These are phyloP conservation scores for Aspergillus ruber DNA, from an alignment of 2,329 filamentous ascomycete species.

Conservation along the genomic window DNA sequence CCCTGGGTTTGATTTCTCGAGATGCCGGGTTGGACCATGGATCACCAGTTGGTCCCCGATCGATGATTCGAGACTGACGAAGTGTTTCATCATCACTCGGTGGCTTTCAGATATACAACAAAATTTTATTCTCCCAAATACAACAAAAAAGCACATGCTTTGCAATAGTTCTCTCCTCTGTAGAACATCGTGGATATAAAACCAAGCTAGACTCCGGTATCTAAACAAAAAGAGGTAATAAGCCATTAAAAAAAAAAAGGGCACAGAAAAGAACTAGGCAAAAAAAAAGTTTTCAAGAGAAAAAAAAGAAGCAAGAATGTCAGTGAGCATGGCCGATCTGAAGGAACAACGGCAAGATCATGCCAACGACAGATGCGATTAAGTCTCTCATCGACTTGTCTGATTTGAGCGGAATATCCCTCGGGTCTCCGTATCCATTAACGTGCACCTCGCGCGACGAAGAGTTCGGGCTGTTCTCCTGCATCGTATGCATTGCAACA, in stretches of 20 bases:
- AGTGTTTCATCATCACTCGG: constrained; percentile 20
- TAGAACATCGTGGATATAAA: too few relatives aligned
- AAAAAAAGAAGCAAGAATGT: constrained; percentile 6
- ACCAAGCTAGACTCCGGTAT: not conserved
- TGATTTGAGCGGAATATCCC: constrained; percentile 26
- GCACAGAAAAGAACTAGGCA: constrained; percentile 11
- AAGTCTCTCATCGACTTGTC: constrained; percentile 41
- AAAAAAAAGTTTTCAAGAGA: not conserved
- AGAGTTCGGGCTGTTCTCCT: constrained; percentile 52
- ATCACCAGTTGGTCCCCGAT: constrained; percentile 7
- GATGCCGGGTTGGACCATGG: constrained; percentile 18
- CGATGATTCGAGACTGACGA: constrained; percentile 26
- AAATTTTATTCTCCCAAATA: constrained; percentile 1
- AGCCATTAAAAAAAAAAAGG: constrained; percentile 7
- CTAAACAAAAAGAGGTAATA: not conserved
- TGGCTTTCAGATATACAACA: not conserved
- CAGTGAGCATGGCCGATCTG: constrained; percentile 44
- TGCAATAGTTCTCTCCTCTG: too few relatives aligned
- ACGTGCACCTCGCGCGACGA: constrained; percentile 24
- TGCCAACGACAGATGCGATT: constrained; percentile 41
- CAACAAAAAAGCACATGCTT: not conserved
- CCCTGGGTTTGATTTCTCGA: constrained; percentile 14
- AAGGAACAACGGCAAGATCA: constrained; percentile 42
- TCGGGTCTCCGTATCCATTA: constrained; percentile 39
- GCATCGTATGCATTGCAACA: constrained; percentile 98